Conservation (phyloP, 306 rosid species). For the Cucurbita moschata region DNA sequence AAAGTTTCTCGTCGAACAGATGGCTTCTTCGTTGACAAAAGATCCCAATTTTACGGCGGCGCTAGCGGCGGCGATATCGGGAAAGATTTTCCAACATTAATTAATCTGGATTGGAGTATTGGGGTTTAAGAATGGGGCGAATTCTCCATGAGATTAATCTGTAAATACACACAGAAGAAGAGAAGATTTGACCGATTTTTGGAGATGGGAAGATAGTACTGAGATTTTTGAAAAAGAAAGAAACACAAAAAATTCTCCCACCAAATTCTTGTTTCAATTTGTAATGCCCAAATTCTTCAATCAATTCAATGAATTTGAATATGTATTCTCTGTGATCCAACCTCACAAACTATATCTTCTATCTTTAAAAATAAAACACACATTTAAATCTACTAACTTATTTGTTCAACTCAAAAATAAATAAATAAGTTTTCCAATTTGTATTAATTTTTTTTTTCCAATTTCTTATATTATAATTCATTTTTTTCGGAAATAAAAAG, state of each 20-base stretch:
- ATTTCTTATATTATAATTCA: no score
- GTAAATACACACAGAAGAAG: conserved; percentile 48
- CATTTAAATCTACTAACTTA: no score
- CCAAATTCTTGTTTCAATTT: neutral
- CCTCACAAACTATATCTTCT: no score
- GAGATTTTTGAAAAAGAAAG: neutral
- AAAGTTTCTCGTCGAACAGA: conserved; percentile 67
- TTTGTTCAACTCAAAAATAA: no score
- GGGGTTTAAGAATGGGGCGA: neutral
- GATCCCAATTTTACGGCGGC: conserved; percentile 94
- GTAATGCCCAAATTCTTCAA: conserved; percentile 2
- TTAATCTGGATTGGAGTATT: neutral
- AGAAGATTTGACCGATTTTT: neutral
- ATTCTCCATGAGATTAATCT: conserved; percentile 20
- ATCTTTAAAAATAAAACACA: no score
- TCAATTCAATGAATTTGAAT: neutral
- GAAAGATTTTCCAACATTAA: conserved; percentile 33
- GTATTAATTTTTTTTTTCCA: neutral
- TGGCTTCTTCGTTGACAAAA: conserved; percentile 87
- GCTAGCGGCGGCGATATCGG: conserved; percentile 83
- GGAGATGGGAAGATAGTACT: neutral
- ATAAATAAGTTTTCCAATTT: neutral
- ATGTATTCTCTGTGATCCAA: no score
- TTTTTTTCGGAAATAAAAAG: no score
- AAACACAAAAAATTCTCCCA: no score